phyloP scores from a whole-genome alignment of 2,329 filamentous ascomycete genomes.

The Fusarium domesticum region DNA sequence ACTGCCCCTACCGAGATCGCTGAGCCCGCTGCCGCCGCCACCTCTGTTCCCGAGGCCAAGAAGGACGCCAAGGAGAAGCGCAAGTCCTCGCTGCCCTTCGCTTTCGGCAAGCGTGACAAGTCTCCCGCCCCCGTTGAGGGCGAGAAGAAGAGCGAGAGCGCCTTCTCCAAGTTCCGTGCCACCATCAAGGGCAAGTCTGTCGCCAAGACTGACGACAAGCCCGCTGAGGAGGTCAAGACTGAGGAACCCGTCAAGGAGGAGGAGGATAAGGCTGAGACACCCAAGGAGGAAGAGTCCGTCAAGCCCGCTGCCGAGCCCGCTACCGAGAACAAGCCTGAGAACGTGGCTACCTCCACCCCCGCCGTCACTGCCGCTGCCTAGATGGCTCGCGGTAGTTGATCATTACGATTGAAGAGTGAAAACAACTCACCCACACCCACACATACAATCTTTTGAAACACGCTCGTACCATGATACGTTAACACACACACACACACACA shows the following conservation, averaged over 20 bases:
- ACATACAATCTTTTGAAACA: too few species aligned
- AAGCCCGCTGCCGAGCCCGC: slow-evolving; percentile 36
- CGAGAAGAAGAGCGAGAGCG: slow-evolving; percentile 50
- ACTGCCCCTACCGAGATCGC: slow-evolving; percentile 47
- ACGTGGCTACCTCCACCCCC: slow-evolving; percentile 41
- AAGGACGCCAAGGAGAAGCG: slow-evolving; percentile 77
- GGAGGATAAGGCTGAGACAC: slow-evolving; percentile 34
- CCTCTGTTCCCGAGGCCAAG: slow-evolving; percentile 53
- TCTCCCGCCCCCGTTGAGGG: slow-evolving; percentile 57
- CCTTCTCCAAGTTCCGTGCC: slow-evolving; percentile 60
- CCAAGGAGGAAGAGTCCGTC: slow-evolving; percentile 55
- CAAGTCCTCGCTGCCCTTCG: slow-evolving; percentile 72
- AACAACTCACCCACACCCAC: background rate
- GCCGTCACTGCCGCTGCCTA: slow-evolving; percentile 53
- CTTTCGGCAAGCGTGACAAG: slow-evolving; percentile 75
- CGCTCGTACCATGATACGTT: slow-evolving; percentile 24
- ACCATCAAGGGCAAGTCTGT: slow-evolving; percentile 51
- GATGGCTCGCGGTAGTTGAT: slow-evolving; percentile 30
- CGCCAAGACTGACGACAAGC: slow-evolving; percentile 26
- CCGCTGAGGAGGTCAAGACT: slow-evolving; percentile 33
- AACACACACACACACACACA: slow-evolving; percentile 29
- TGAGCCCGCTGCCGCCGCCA: slow-evolving; percentile 40
- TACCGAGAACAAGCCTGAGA: slow-evolving; percentile 42
- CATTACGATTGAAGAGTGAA: slow-evolving; percentile 25
- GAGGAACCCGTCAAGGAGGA: slow-evolving; percentile 35